A percentile compares a stretch with the other conserved stretches of the same genome.
phyloP scores from a whole-genome alignment of 805 yeast genomes.

The Candida patagonica region DNA sequence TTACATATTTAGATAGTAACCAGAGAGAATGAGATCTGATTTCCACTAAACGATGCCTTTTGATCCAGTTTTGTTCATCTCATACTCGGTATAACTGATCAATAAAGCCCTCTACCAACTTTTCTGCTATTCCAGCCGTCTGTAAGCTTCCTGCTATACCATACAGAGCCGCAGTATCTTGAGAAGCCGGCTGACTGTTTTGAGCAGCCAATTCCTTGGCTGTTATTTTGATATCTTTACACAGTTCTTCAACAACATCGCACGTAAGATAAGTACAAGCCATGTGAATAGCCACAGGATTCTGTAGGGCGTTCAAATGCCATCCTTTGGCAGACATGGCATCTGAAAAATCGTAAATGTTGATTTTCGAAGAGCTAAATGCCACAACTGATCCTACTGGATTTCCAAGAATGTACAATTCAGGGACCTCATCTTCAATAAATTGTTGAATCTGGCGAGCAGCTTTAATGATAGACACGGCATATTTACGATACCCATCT shows the following conservation, averaged over 20 bases:
- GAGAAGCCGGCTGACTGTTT: conserved; percentile 21
- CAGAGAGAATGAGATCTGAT: not conserved
- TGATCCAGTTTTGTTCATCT: not conserved
- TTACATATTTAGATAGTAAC: too few species aligned
- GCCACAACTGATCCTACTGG: conserved; percentile 79
- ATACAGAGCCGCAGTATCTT: conserved; percentile 75
- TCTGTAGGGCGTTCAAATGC: conserved; percentile 83
- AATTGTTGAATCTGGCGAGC: conserved; percentile 48
- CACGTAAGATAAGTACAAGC: conserved; percentile 74
- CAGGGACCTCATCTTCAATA: conserved; percentile 38
- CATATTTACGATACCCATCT: conserved; percentile 65
- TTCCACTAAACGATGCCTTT: not conserved
- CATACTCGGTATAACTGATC: conserved; percentile 62
- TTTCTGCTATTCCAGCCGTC: conserved; percentile 77
- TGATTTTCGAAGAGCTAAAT: conserved; percentile 52
- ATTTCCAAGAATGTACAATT: conserved; percentile 68
- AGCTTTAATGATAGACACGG: conserved; percentile 57
- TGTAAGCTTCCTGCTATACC: conserved; percentile 92
- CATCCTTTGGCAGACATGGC: conserved; percentile 59
- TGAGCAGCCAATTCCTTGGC: conserved; percentile 34
- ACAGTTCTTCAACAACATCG: conserved; percentile 49
- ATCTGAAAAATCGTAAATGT: conserved; percentile 77
- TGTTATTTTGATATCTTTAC: conserved; percentile 39
- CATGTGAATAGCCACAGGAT: conserved; percentile 84
- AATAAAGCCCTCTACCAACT: conserved; percentile 67